A percentile compares a stretch with the other conserved stretches of the same genome.
Conservation (phyloP, 805 yeast genomes). For the Hanseniaspora jakobsenii region DNA sequence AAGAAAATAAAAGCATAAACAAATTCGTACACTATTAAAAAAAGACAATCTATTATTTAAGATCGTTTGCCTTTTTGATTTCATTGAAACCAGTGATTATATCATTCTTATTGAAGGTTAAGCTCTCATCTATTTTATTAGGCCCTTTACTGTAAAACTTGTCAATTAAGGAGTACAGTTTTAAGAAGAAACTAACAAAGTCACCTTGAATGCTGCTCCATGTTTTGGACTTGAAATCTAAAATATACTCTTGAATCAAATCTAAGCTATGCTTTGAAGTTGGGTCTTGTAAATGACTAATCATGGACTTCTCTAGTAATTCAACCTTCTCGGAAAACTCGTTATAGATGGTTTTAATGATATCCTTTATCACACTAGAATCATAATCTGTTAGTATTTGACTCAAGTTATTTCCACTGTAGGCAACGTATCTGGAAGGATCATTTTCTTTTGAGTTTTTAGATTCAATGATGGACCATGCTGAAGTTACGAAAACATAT, state of each 20-base stretch:
- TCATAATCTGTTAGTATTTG: conserved; percentile 47
- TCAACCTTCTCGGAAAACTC: conserved; percentile 47
- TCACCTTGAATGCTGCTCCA: conserved; percentile 63
- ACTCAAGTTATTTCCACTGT: conserved; percentile 46
- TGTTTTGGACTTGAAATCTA: conserved; percentile 44
- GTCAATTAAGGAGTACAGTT: conserved; percentile 44
- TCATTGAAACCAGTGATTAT: conserved; percentile 40
- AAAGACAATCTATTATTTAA: neutral
- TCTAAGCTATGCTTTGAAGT: neutral
- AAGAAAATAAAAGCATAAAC: conserved; percentile 6
- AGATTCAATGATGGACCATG: conserved; percentile 35
- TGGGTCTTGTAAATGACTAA: conserved; percentile 17
- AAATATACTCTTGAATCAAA: conserved; percentile 34
- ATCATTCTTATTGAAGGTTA: conserved; percentile 42
- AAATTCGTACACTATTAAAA: no score
- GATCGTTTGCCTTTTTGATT: conserved; percentile 18
- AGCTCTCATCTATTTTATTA: conserved; percentile 27
- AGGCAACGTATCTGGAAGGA: conserved; percentile 51
- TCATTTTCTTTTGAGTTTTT: conserved; percentile 28
- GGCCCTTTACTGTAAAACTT: conserved; percentile 39
- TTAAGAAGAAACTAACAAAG: conserved; percentile 43
- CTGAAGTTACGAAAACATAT: conserved; percentile 50
- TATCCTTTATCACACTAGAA: conserved; percentile 42
- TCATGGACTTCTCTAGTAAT: conserved; percentile 19
- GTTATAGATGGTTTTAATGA: conserved; percentile 43